phyloP scores from a whole-genome alignment of 1,139 yeast genomes.

The Yamadazyma atmosphaerica region DNA sequence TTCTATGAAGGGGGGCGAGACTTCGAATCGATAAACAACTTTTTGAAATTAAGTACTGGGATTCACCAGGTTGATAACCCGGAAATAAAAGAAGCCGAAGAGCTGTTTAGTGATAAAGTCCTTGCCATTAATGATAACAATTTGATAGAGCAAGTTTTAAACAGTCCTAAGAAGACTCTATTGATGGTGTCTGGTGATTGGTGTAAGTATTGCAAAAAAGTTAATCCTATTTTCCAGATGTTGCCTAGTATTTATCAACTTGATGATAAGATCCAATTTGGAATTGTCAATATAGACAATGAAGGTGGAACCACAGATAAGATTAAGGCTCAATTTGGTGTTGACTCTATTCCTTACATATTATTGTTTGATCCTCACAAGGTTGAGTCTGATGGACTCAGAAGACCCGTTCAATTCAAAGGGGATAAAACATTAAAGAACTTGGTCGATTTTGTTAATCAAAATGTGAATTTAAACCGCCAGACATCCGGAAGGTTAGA shows the following conservation, averaged over 20 bases:
- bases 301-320: slow-evolving; percentile 40
- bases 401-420: slow-evolving; percentile 37
- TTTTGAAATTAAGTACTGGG: slow-evolving; percentile 39
- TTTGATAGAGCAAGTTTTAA: slow-evolving; percentile 53
- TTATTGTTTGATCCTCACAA: slow-evolving; percentile 41
- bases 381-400: slow-evolving; percentile 34
- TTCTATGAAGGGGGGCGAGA: slow-evolving; percentile 52
- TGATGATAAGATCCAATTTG: slow-evolving; percentile 51
- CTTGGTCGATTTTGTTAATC: slow-evolving; percentile 53
- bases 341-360: slow-evolving; percentile 55
- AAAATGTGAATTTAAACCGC: slow-evolving; percentile 53
- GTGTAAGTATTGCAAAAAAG: slow-evolving; percentile 75
- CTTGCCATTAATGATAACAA: slow-evolving; percentile 39
- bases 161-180: slow-evolving; percentile 59
- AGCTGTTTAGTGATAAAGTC: slow-evolving; percentile 2
- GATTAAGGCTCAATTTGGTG: slow-evolving; percentile 41
- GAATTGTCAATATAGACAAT: slow-evolving; percentile 68
- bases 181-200: slow-evolving; percentile 77
- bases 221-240: slow-evolving; percentile 62
- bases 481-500: slow-evolving; percentile 49
- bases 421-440: slow-evolving; percentile 44
- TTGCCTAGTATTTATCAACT: slow-evolving; percentile 52
- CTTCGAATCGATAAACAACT: slow-evolving; percentile 44
- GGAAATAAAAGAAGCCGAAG: slow-evolving; percentile 12
- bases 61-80: slow-evolving; percentile 18